Base-by-base conservation (phyloP, 2,329 filamentous ascomycete genomes). In the Epichloe hybrida region DNA sequence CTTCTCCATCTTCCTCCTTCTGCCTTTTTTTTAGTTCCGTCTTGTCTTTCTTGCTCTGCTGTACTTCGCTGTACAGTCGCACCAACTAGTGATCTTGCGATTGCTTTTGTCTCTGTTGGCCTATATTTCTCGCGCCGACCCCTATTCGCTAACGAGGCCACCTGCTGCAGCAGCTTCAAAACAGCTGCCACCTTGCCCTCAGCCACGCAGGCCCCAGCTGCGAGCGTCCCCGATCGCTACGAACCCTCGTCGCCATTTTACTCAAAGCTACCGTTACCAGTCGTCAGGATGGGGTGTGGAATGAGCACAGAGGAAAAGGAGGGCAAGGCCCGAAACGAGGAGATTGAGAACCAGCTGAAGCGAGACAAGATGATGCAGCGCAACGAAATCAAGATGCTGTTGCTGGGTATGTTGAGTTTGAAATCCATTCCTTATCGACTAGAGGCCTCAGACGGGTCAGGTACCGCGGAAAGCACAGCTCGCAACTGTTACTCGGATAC, bases 251-350 rank as follows among this genome's bases (percentile, higher is more conserved):
- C 31, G 7, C 39, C 5, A 39, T 49, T 42, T 42, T 8, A 38
- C 23, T 23, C 27, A 38, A 21, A 23, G 3, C 23, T 31, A 13
- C 6, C 11, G 6, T 38, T 6, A 15, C 36, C 11, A 54, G 61
- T 69, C 72, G 75, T 68, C 84, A 89, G 77, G 64, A 98, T 98
- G 93, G 93, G 93, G 83, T 98, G 93, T 72, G 91, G 91, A 74
- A 95, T 96, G 88, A 97, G 91, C 71, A 95, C 93, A 67, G 93
- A 97, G 77, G 93, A 97, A 76, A 96, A 96, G 85, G 93, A 97
- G 89, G 91, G 93, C 75, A 97, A 96, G 87, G 88, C 89, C 77
- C 85, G 93, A 63, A 97, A 98, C 70, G 93, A 98, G 80, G 91
- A 97, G 82, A 98, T 98, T 66, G 93, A 98, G 75, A 97, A 96